phyloP scores from a whole-genome alignment of 1,139 yeast species.

The Taphrina confusa region DNA sequence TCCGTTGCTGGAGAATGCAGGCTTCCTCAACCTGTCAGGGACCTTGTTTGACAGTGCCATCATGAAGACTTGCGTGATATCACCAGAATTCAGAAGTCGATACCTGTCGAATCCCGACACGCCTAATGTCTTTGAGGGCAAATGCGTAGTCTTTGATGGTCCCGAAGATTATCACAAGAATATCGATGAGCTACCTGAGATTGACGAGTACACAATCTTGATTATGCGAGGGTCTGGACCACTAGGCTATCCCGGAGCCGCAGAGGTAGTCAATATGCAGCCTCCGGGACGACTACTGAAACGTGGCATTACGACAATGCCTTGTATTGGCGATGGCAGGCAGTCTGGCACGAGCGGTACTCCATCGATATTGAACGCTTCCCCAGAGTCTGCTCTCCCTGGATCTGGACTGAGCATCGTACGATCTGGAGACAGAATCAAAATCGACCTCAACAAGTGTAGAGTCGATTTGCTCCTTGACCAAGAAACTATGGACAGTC shows the following conservation, averaged over 20 bases:
- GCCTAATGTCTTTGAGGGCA: slow-evolving; percentile 42
- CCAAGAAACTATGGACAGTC: slow-evolving; percentile 37
- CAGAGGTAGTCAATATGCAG: slow-evolving; percentile 43
- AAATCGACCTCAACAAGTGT: slow-evolving; percentile 40
- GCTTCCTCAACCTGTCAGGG: slow-evolving; percentile 42
- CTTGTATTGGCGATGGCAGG: slow-evolving; percentile 43
- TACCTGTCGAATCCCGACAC: slow-evolving; percentile 40
- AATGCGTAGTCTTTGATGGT: slow-evolving; percentile 42
- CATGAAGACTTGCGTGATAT: slow-evolving; percentile 44
- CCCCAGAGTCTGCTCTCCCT: slow-evolving; percentile 42
- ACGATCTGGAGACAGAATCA: slow-evolving; percentile 40
- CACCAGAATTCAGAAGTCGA: slow-evolving; percentile 39
- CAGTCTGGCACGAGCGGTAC: slow-evolving; percentile 43
- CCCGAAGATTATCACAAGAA: slow-evolving; percentile 41
- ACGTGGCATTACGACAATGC: slow-evolving; percentile 39
- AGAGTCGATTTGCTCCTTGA: slow-evolving; percentile 40
- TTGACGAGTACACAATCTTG: slow-evolving; percentile 40
- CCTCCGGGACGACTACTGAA: slow-evolving; percentile 41
- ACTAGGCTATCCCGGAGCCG: slow-evolving; percentile 43
- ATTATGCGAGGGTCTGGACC: slow-evolving; percentile 43
- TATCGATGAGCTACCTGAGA: slow-evolving; percentile 37
- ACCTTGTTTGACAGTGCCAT: slow-evolving; percentile 41
- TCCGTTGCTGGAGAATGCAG: slow-evolving; percentile 40
- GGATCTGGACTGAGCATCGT: slow-evolving; percentile 40
- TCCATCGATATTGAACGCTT: slow-evolving; percentile 42